Base-by-base conservation (phyloP, 257 asterid species). In the Dorcoceras hygrometricum region DNA sequence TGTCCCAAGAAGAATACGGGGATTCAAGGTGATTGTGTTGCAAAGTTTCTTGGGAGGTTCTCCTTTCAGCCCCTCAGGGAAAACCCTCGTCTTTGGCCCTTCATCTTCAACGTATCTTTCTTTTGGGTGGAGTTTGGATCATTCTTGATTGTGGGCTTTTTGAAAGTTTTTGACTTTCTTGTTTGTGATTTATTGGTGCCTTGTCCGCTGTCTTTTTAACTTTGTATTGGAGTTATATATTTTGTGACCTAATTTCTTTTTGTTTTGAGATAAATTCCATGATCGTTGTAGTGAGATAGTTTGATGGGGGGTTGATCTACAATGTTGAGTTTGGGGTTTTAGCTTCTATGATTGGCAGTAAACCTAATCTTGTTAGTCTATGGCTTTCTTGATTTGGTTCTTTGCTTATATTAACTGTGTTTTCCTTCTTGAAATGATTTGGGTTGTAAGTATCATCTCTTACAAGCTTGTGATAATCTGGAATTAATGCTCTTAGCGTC, bases 31-130 rank as follows among this genome's bases (percentile, higher is more conserved):
- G 75, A 65, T 70, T 94, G 99, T 69, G 95, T 87, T 18, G 95
- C 91, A 1, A 84, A 26, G 70, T 88, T 90, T 72, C 96, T 94
- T 54, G 95, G 98, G 20, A 82, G 99, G 78, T 75, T 94, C 69
- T 94, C 99, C 3, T 94, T 94, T 83, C 93, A 94, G 81, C 98
- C 99, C 26, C 87, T 87, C 18, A 77, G 81, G 26, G 97, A 90
- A 72, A 94, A 94, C 75, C 99, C 99, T 36, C 96, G n/a, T 90
- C 54, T 85, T 88, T 69, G 99, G 99, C 39, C 98, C 99, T 28
- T 90, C 99, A 70, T 86, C 96, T 70, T 64, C 81, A 4, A 76
- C 96, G 99, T 94, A 84, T 66, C 34, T 28, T n/a, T 57, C 31
- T 67, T 5, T 23, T 29, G 73, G 73, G 6, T 25, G 48, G 6